Base-by-base conservation (phyloP, 129 eudicot genomes). In the Apium graveolens region DNA sequence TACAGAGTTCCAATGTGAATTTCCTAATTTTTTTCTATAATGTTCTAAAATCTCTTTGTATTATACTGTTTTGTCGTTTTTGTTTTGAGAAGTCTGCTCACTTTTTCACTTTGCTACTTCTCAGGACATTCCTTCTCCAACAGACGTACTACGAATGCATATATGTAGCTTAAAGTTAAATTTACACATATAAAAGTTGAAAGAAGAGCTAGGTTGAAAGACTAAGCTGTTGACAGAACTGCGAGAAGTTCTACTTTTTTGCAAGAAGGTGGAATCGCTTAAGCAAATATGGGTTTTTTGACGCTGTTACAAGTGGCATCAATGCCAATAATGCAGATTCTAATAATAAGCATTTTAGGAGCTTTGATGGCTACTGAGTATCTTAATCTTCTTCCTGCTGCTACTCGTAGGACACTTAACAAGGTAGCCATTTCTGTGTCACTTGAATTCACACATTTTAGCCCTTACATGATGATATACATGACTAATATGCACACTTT, bases 341-440 rank as follows among this genome's bases (percentile, higher is more conserved):
- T 87, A 76, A 55, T 87, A 55, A 72, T 87, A 43, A 83, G 85
- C 51, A 9, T 76, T 10, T 37, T 83, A 42, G 91, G 91, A 76
- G 89, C 87, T 29, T n/a, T 83, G 75, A 87, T 87, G 89, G 91
- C 91, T 76, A 85, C 91, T 17, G 75, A 87, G 13, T 85, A 80
- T 78, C 81, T 87, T 77, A 80, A 85, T 81, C 63, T 87, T 34
- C 91, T 87, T 43, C 79, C 88, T 1, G 75, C 42, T 9, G 74
- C 37, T n/a, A 73, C 89, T n/a, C 84, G 85, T 39, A 87, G 78
- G 70, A 80, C 85, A 7, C 86, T 87, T 38, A 87, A 87, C 77
- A 85, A 87, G 88, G 88, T 81, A 12, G 68, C 0, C 11, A 10
- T 77, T 39, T 39, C 42, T 37, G 74, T 34, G 41, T 31, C 24